Conservation (phyloP, 164 flowering plant species). For the Magnolia changhungtana region DNA sequence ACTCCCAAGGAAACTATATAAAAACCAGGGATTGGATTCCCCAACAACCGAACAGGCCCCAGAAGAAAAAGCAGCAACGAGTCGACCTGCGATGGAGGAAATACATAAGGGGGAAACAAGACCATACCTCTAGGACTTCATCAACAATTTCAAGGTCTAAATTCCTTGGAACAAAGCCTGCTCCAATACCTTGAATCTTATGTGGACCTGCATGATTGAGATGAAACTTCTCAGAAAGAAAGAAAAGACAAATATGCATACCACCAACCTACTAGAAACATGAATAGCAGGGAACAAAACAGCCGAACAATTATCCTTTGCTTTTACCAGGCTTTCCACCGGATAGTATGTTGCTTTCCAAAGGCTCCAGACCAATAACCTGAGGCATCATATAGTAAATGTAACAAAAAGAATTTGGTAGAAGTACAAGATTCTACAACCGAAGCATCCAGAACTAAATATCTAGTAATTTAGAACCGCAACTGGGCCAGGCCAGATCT, state of each 20-base stretch:
- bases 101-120: background rate
- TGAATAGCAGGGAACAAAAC: background rate
- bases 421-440: background rate
- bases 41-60: no score
- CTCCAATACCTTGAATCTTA: slow-evolving; percentile 98
- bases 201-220: slow-evolving; percentile 28
- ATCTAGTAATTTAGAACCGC: background rate
- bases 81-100: background rate
- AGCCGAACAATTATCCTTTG: background rate
- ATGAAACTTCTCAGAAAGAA: background rate
- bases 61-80: background rate
- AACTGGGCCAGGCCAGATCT: background rate
- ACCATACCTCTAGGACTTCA: background rate
- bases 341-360: slow-evolving; percentile 85
- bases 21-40: no score
- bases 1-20: no score
- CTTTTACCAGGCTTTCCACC: slow-evolving; percentile 92
- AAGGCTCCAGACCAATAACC: slow-evolving; percentile 92
- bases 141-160: slow-evolving; percentile 35
- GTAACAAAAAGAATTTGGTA: background rate
- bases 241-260: background rate
- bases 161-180: slow-evolving; percentile 88
- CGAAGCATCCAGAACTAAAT: background rate
- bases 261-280: background rate
- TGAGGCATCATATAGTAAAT: slow-evolving; percentile 13